These are phyloP conservation scores for Botrytis hyacinthi DNA, from an alignment of 2,329 filamentous ascomycete species.

Conservation along the genomic window DNA sequence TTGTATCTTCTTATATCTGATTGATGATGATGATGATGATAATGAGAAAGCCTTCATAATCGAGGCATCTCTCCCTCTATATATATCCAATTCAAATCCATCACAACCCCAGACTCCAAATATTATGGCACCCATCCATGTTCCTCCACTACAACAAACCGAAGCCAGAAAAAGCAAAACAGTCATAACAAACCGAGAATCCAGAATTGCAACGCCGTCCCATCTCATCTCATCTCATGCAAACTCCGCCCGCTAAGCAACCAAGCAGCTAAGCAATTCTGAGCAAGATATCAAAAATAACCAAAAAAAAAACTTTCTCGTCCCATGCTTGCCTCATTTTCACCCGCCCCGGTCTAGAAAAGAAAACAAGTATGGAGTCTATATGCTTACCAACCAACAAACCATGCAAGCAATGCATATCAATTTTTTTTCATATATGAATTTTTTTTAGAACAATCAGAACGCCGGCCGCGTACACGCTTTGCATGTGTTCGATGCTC, in stretches of 20 bases:
- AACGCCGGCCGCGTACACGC: neutral
- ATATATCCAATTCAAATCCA: neutral
- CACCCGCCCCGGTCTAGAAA: neutral
- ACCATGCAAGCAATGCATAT: neutral
- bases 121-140: neutral
- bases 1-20: neutral
- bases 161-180: neutral
- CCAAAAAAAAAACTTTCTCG: neutral
- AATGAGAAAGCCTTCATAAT: neutral
- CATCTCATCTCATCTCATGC: neutral
- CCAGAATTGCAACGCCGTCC: neutral
- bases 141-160: neutral
- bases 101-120: neutral
- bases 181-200: neutral
- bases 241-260: neutral
- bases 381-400: neutral
- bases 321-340: neutral
- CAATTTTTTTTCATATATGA: too few relatives aligned
- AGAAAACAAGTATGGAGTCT: neutral
- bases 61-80: conserved; percentile 2
- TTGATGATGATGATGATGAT: neutral
- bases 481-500: neutral
- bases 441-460: neutral
- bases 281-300: neutral
- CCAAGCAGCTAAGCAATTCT: neutral